A percentile compares a stretch with the other conserved stretches of the same genome.
Evolutionary conservation across 306 rosid genomes (phyloP).

Genomic region (Coriaria nepalensis): DNA sequence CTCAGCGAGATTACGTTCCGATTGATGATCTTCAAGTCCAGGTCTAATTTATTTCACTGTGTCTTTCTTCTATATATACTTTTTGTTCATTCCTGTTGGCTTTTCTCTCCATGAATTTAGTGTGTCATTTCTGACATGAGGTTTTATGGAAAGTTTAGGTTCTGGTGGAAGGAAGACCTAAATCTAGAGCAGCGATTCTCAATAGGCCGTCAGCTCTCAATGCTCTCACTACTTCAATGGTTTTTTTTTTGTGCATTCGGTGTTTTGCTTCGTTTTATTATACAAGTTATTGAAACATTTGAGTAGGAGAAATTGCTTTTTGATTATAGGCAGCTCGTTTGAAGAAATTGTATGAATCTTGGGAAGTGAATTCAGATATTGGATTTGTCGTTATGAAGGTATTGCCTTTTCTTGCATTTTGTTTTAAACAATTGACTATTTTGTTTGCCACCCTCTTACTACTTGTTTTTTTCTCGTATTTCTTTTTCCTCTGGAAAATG

Average conservation of each 20-base stretch:
- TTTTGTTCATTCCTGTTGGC: not conserved
- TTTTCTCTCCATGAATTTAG: not conserved
- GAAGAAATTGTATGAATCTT: slow-evolving; percentile 79
- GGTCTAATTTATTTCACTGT: slow-evolving; percentile 20
- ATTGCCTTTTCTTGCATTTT: slow-evolving; percentile 4
- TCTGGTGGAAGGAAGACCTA: slow-evolving; percentile 72
- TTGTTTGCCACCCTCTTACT: no score
- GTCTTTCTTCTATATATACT: not conserved
- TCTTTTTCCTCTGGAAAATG: no score
- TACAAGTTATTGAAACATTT: not conserved
- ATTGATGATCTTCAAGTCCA: slow-evolving; percentile 35
- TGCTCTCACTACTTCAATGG: slow-evolving; percentile 61
- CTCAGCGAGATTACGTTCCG: slow-evolving; percentile 38
- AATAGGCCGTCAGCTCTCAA: slow-evolving; percentile 60
- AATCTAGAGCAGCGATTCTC: slow-evolving; percentile 70
- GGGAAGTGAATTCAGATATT: slow-evolving; percentile 86
- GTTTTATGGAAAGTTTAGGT: slow-evolving; percentile 32
- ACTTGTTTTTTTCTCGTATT: no score
- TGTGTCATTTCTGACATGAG: slow-evolving; percentile 1
- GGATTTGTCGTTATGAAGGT: slow-evolving; percentile 94
- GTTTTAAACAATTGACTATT: no score
- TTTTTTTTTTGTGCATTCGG: slow-evolving; percentile 1
- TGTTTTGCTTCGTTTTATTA: slow-evolving; percentile 1
- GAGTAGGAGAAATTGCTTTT: slow-evolving; percentile 9
- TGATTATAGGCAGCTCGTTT: slow-evolving; percentile 54